Conservation (phyloP, 352 stramenopile genomes). For the Pythium brachiatum region DNA sequence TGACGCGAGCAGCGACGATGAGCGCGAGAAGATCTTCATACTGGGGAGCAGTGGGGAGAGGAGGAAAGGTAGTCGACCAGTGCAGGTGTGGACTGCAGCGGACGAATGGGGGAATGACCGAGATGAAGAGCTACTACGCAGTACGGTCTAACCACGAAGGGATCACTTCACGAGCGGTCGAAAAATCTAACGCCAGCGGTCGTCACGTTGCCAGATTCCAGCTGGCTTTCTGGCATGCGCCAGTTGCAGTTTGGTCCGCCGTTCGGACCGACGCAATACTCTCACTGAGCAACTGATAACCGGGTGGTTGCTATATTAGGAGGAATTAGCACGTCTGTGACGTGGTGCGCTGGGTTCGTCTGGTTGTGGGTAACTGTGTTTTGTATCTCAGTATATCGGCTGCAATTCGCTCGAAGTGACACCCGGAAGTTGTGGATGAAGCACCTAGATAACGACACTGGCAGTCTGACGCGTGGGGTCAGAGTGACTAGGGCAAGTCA, state of each 20-base stretch:
- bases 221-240: no score
- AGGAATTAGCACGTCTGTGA: no score
- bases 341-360: no score
- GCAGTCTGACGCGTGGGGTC: not conserved
- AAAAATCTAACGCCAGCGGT: no score
- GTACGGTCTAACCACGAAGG: no score
- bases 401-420: not conserved
- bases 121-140: not conserved
- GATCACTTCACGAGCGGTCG: not conserved
- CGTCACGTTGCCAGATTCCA: not conserved
- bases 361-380: no score
- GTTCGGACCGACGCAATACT: no score
- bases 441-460: not conserved
- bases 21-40: slow-evolving; percentile 18
- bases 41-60: not conserved
- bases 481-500: slow-evolving; percentile 11
- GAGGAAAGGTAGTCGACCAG: not conserved
- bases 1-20: slow-evolving; percentile 5
- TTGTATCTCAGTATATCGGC: not conserved
- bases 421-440: not conserved
- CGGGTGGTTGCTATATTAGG: no score
- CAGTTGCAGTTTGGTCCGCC: no score
- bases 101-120: not conserved
- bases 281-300: no score
- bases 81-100: not conserved